Evolutionary conservation across 805 yeast genomes (phyloP).

Genomic region (Cyberlindnera mrakii): DNA sequence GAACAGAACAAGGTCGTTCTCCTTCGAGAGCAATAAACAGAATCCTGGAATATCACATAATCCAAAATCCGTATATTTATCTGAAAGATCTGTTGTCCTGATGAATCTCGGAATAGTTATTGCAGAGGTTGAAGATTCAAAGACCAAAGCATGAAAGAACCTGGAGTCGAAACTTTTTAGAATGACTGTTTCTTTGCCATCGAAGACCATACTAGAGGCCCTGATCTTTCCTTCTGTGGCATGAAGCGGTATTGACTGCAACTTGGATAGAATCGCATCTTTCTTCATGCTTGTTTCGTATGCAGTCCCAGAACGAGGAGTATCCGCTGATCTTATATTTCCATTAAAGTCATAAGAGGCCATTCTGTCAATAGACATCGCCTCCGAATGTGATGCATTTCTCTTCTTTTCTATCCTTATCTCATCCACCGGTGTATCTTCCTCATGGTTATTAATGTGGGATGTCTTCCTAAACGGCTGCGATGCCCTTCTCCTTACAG

Average conservation of each 20-base stretch:
- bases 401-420: conserved; percentile 23
- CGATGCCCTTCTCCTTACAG: conserved; percentile 18
- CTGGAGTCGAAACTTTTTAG: conserved; percentile 38
- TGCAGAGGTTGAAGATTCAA: conserved; percentile 29
- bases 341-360: conserved; percentile 35
- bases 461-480: conserved; percentile 13
- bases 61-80: conserved; percentile 33
- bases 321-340: conserved; percentile 39
- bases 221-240: conserved; percentile 27
- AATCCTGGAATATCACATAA: conserved; percentile 35
- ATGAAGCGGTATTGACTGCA: conserved; percentile 37
- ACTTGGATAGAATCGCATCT: conserved; percentile 64
- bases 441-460: conserved; percentile 1
- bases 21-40: conserved; percentile 35
- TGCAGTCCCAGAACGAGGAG: conserved; percentile 31
- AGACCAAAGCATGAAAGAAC: conserved; percentile 46
- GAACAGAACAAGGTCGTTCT: conserved; percentile 33
- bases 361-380: conserved; percentile 39
- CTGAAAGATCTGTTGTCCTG: conserved; percentile 26
- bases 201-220: conserved; percentile 34
- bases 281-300: conserved; percentile 39
- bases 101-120: conserved; percentile 29
- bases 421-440: conserved; percentile 4
- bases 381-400: conserved; percentile 32
- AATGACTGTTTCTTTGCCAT: conserved; percentile 57